Percentiles rank a stretch among this genome's conserved stretches.
Conservation (phyloP, 805 yeast species). For the Suhomyces pyralidae region DNA sequence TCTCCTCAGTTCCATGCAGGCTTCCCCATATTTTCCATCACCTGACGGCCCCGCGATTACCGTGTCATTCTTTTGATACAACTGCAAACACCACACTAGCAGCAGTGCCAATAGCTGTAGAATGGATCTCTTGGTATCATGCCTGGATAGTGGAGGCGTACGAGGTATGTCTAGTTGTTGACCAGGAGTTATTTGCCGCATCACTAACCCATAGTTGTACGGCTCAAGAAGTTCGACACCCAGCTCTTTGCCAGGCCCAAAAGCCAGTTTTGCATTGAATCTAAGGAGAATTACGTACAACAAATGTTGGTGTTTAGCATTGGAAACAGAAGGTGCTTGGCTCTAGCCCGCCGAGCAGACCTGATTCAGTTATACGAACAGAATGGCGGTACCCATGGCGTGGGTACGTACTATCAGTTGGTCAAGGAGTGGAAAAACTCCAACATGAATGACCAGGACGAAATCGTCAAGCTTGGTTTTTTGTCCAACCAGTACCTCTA, state of each 20-base stretch:
- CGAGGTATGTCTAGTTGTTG: conserved; percentile 12
- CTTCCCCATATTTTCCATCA: neutral
- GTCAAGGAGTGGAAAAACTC: conserved; percentile 36
- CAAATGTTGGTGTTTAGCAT: conserved; percentile 19
- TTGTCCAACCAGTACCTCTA: conserved; percentile 26
- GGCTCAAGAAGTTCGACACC: conserved; percentile 1
- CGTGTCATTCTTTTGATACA: neutral
- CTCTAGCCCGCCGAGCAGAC: conserved; percentile 24
- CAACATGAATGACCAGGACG: conserved; percentile 19
- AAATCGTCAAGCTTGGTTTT: conserved; percentile 24
- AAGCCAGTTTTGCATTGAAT: conserved; percentile 15
- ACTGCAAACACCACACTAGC: neutral
- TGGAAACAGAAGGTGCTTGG: conserved; percentile 20
- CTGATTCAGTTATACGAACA: conserved; percentile 29
- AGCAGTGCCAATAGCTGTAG: neutral
- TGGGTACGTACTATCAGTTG: conserved; percentile 15
- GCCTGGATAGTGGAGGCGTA: conserved; percentile 14
- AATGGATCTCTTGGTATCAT: conserved; percentile 14
- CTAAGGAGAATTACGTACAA: conserved; percentile 17
- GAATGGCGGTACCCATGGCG: neutral
- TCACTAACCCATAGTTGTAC: conserved; percentile 3
- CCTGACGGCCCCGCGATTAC: conserved; percentile 3
- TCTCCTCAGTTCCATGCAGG: neutral
- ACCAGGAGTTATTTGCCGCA: neutral
- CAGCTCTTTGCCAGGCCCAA: conserved; percentile 10